phyloP scores from a whole-genome alignment of 1,139 yeast species.

The Kodamaea arcana region DNA sequence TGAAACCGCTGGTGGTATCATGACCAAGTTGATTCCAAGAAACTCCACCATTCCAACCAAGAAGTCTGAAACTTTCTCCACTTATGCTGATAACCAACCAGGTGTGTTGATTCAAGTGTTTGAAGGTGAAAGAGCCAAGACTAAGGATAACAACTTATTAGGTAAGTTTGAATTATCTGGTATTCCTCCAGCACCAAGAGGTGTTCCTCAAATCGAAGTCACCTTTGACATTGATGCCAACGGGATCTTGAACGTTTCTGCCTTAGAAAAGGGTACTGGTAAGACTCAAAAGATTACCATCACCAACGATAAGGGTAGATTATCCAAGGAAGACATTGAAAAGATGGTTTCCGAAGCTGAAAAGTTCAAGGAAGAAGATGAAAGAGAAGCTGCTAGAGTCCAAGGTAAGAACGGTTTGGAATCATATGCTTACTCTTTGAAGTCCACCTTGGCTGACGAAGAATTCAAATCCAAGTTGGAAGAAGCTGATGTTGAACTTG shows the following conservation, averaged over 20 bases:
- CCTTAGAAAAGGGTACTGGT: conserved; percentile 95
- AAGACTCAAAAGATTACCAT: conserved; percentile 48
- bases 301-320: conserved; percentile 51
- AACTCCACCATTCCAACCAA: conserved; percentile 96
- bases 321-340: conserved; percentile 49
- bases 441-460: conserved; percentile 78
- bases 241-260: conserved; percentile 92
- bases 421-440: conserved; percentile 86
- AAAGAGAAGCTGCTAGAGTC: conserved; percentile 44
- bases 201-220: conserved; percentile 95
- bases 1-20: conserved; percentile 97
- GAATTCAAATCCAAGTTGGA: conserved; percentile 78
- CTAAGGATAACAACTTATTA: conserved; percentile 89
- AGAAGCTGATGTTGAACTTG: conserved; percentile 73
- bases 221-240: conserved; percentile 93
- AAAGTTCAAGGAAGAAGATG: conserved; percentile 49
- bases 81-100: conserved; percentile 96
- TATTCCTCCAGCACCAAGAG: conserved; percentile 98
- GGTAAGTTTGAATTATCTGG: conserved; percentile 96
- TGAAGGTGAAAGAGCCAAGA: conserved; percentile 97
- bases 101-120: conserved; percentile 93
- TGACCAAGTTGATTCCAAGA: conserved; percentile 96
- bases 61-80: conserved; percentile 94
- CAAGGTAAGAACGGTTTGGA: conserved; percentile 82
- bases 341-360: conserved; percentile 51